Evolutionary conservation across 1,139 yeast species (phyloP), one percentile per base, ranked within the genome.

Genomic region (Lodderomyces metapsilosis): DNA sequence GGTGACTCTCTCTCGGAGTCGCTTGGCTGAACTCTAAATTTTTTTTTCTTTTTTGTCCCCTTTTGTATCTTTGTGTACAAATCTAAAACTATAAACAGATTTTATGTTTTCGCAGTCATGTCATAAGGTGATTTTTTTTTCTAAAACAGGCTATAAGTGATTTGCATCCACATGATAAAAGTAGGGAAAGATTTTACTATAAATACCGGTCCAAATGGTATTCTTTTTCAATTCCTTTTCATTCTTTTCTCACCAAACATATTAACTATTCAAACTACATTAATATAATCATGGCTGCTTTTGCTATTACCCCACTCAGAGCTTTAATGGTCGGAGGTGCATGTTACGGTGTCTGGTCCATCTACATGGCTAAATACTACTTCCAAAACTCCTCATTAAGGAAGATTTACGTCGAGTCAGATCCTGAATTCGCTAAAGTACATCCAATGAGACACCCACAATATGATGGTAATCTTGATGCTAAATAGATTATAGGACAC

Each of bases 321-420:
- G 68, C 71, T 12, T 56, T 69, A 40, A 37, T 61, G 10, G 46
- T 58, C 25, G 74, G 74, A 36, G 74, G 72, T 43, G 48, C 54
- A 27, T 58, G 58, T 37, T 68, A 68, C 47, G 70, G 68, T 11
- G 41, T 59, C 12, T 71, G 68, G 34, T 68, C 58, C 3, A 50
- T 56, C 40, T 68, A 57, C 52, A 71, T 70, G 76, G 49, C 59
- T n/a, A 62, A 53, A 31, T 49, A 56, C 46, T 69, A 68, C 54
- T 67, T 62, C 52, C 45, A 55, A 28, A 51, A 54, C 34, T 66
- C 70, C n/a, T 41, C 58, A 7, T 52, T 68, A 41, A 64, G 58
- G 47, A 53, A 55, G 41, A 62, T 62, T 23, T 70, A 54, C 45
- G 66, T 60, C 23, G 48, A 48, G 2, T 53, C 64, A 13, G 73